Conservation (phyloP, 2,329 filamentous ascomycete species). For the Davidsoniella virescens region DNA sequence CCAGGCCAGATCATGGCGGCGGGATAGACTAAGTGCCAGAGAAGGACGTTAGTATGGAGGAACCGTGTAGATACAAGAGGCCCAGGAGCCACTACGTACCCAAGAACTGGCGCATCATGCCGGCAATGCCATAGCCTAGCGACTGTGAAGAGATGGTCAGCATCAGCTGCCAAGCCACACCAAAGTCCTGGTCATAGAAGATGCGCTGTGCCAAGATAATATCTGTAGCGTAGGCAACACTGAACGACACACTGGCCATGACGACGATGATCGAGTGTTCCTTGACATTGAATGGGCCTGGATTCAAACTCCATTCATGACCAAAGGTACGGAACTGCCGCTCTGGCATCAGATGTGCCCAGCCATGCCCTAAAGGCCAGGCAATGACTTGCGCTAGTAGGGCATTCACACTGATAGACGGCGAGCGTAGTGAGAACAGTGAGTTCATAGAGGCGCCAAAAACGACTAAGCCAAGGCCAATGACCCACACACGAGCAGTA, state of each 20-base stretch:
- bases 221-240: constrained; percentile 55
- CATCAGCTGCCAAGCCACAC: constrained; percentile 48
- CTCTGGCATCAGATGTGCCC: constrained; percentile 39
- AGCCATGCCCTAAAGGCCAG: constrained; percentile 45
- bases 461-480: constrained; percentile 40
- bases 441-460: constrained; percentile 46
- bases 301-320: constrained; percentile 41
- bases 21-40: constrained; percentile 32
- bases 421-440: constrained; percentile 44
- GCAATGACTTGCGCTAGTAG: constrained; percentile 48
- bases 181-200: constrained; percentile 57
- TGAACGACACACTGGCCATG: constrained; percentile 57
- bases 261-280: constrained; percentile 53
- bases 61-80: background rate
- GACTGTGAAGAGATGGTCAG: constrained; percentile 53
- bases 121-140: constrained; percentile 52
- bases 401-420: constrained; percentile 42
- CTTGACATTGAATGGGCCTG: constrained; percentile 54
- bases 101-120: constrained; percentile 48
- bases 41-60: background rate
- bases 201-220: constrained; percentile 54
- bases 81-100: constrained; percentile 22
- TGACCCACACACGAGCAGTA: constrained; percentile 48
- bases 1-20: constrained; percentile 62
- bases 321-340: constrained; percentile 36